Evolutionary conservation across 306 rosid genomes (phyloP).

Genomic region (Casuarina glauca): DNA sequence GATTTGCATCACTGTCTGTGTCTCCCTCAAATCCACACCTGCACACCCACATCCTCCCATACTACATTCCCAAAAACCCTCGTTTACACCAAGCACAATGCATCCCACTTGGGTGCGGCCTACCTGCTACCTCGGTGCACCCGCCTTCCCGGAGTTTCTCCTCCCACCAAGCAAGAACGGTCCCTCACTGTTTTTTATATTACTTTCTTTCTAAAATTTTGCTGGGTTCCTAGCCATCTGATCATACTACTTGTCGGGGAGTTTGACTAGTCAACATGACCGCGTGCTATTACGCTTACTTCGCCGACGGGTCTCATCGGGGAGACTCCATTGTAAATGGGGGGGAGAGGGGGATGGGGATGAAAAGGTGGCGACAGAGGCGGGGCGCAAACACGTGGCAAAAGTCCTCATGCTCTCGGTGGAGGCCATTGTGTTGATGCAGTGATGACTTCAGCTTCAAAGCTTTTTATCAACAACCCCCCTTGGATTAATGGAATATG

Average conservation of each 20-base stretch:
- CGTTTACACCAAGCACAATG: constrained; percentile 60
- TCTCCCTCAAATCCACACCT: constrained; percentile 56
- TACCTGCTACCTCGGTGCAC: constrained; percentile 66
- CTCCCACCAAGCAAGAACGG: constrained; percentile 15
- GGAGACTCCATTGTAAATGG: too few species aligned
- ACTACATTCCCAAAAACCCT: constrained; percentile 79
- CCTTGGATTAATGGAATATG: constrained; percentile 15
- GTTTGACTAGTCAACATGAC: constrained; percentile 37
- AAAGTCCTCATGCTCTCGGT: background rate
- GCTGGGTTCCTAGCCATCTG: constrained; percentile 30
- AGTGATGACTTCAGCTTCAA: constrained; percentile 2
- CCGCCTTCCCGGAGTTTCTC: constrained; percentile 43
- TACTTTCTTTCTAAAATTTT: background rate
- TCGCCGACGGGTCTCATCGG: too few species aligned
- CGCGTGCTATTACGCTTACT: constrained; percentile 25
- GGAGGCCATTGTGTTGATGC: constrained; percentile 1
- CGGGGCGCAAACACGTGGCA: constrained; percentile 14
- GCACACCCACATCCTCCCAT: constrained; percentile 16
- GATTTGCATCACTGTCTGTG: constrained; percentile 62
- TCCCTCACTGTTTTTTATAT: background rate
- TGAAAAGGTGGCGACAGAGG: constrained; percentile 28
- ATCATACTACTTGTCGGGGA: constrained; percentile 43
- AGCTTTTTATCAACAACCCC: background rate
- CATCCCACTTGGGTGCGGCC: constrained; percentile 55
- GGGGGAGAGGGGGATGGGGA: background rate